These are phyloP conservation scores for Exophiala alcalophila DNA, from an alignment of 2,329 filamentous ascomycete genomes.

Conservation along the genomic window DNA sequence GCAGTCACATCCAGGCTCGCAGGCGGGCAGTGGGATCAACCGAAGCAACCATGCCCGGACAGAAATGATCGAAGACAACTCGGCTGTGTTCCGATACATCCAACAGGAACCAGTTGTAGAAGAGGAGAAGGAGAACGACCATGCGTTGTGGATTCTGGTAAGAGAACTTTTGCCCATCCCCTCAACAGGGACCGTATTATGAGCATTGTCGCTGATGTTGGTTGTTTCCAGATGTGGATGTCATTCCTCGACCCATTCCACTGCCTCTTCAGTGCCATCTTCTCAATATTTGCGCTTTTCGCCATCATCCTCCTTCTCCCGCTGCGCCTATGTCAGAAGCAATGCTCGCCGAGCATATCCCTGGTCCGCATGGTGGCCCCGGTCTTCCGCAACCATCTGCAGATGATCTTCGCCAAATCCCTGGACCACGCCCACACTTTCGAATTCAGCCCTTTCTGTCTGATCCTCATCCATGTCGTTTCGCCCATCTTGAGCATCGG, in stretches of 20 bases:
- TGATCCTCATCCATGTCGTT: conserved; percentile 54
- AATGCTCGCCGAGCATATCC: conserved; percentile 38
- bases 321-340: conserved; percentile 51
- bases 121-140: conserved; percentile 34
- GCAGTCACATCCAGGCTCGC: conserved; percentile 15
- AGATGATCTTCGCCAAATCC: conserved; percentile 28
- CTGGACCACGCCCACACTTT: conserved; percentile 32
- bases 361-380: conserved; percentile 28
- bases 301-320: conserved; percentile 53
- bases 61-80: conserved; percentile 25
- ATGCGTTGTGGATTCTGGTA: conserved; percentile 47
- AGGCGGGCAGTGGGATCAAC: conserved; percentile 5
- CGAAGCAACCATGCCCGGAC: conserved; percentile 10
- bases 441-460: conserved; percentile 40
- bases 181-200: no score
- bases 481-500: conserved; percentile 57
- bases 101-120: conserved; percentile 28
- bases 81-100: conserved; percentile 25
- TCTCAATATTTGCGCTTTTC: conserved; percentile 53
- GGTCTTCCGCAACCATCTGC: conserved; percentile 28
- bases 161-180: conserved; percentile 1
- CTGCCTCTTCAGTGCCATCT: conserved; percentile 53
- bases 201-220: not conserved
- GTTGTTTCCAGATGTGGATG: conserved; percentile 31
- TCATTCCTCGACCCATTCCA: conserved; percentile 51